Evolutionary conservation across 257 asterid species (phyloP), one percentile per base, ranked within the genome.

Genomic region (Nicotiana undulata): DNA sequence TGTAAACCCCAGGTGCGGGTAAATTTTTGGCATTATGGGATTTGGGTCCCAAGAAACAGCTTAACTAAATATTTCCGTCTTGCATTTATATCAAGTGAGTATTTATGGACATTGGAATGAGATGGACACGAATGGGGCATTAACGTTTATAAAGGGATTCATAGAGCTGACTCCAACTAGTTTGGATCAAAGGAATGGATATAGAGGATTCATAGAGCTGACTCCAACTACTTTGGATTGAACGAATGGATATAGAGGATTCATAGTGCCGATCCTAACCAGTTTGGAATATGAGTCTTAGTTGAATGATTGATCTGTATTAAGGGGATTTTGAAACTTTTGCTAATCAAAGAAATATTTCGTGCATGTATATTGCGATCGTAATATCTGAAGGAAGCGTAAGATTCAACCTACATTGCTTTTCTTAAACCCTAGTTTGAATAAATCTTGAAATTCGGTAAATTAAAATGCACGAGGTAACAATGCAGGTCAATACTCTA

Each of bases 61-160:
- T n/a, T 58, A n/a, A n/a, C 22, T 22, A 4, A 59, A 22, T 59
- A 20, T 59, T 59, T 70, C 13, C 7, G 24, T 40, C 37, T 3
- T 74, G 61, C 79, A 49, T 70, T 70, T 70, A 13, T 24, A 74
- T 74, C 44, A 74, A 49, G 61, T 74, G 79, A 37, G 40, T 26
- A 40, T 22, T 68, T 72, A 9, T 24, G 37, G 40, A 13, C 24
- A 20, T 46, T 46, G 78, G 61, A 74, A 49, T 74, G 40, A 26
- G 16, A 74, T 49, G 26, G 61, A 2, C 37, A 4, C 63, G 17
- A 22, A 22, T 59, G 29, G 65, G 4, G 16, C 10, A 13, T 9
- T 9, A 40, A 20, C 26, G 13, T 32, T 44, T 22, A 22, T 44
- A 40, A 70, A 6, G 44, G 59, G 59, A 70, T 70, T 46, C 13